Evolutionary conservation across 2,329 filamentous ascomycete species (phyloP).

Genomic region (Allantophomopsis lycopodina): DNA sequence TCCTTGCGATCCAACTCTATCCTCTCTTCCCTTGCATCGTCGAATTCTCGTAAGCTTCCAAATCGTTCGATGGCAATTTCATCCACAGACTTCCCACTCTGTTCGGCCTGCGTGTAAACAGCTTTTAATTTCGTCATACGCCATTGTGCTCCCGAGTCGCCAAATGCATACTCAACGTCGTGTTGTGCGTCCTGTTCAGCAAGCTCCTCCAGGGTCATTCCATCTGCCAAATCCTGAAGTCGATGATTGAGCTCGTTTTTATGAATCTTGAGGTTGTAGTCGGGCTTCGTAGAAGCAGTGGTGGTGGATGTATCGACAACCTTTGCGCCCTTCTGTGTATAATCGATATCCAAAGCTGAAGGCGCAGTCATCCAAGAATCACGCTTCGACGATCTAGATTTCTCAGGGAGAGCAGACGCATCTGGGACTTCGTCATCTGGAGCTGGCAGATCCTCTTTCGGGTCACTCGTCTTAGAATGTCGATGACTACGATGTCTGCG

Average conservation of each 20-base stretch:
- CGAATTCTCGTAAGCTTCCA: constrained; percentile 71
- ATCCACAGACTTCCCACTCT: constrained; percentile 59
- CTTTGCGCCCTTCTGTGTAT: constrained; percentile 47
- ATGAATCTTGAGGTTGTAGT: constrained; percentile 37
- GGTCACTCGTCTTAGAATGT: constrained; percentile 28
- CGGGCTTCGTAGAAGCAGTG: constrained; percentile 12
- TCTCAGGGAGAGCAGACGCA: constrained; percentile 10
- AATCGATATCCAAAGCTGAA: constrained; percentile 71
- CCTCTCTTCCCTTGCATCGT: constrained; percentile 86
- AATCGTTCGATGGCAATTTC: constrained; percentile 75
- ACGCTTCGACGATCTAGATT: constrained; percentile 34
- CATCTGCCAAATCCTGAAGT: constrained; percentile 44
- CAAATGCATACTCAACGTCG: constrained; percentile 71
- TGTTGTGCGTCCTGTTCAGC: constrained; percentile 34
- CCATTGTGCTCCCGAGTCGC: constrained; percentile 84
- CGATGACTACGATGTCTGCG: constrained; percentile 10
- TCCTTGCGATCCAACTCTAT: constrained; percentile 75
- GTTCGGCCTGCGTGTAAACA: constrained; percentile 68
- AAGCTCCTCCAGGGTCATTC: constrained; percentile 37
- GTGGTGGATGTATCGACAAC: constrained; percentile 34
- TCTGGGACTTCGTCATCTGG: constrained; percentile 30
- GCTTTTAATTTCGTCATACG: constrained; percentile 89
- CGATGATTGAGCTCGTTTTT: constrained; percentile 70
- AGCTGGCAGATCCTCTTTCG: constrained; percentile 34
- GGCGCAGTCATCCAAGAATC: constrained; percentile 95